Conservation (phyloP, 495 filamentous ascomycete species). For the Neurospora sp. region DNA sequence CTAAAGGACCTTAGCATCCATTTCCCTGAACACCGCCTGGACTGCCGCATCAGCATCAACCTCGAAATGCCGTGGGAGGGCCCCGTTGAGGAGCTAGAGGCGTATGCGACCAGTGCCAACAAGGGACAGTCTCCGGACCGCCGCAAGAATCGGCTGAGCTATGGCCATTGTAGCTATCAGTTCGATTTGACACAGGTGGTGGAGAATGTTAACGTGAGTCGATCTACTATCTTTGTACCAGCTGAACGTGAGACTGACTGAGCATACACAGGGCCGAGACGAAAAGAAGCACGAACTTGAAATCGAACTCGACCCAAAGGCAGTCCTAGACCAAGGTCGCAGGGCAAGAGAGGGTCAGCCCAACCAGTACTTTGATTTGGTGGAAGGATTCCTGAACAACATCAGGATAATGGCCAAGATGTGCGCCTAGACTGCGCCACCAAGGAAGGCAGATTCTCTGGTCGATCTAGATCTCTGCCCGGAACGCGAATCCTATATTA, state of each 20-base stretch:
- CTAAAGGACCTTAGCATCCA: conserved; percentile 76
- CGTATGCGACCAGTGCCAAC: conserved; percentile 19
- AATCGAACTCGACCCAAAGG: conserved; percentile 62
- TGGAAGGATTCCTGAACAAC: conserved; percentile 80
- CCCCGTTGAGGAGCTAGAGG: conserved; percentile 44
- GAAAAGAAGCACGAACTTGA: conserved; percentile 83
- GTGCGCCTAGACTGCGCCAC: neutral
- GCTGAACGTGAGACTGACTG: neutral
- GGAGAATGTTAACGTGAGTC: conserved; percentile 41
- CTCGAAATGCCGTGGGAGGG: conserved; percentile 83
- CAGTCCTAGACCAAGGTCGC: conserved; percentile 59
- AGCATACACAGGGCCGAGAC: conserved; percentile 22
- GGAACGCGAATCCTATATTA: too few relatives aligned
- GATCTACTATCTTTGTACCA: neutral
- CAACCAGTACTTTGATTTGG: conserved; percentile 61
- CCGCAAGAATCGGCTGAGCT: conserved; percentile 81
- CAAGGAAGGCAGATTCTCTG: neutral
- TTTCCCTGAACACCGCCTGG: conserved; percentile 60
- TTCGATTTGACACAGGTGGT: conserved; percentile 86
- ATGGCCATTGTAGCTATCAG: conserved; percentile 73
- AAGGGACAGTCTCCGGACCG: conserved; percentile 47
- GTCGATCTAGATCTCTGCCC: neutral
- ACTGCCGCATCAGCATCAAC: conserved; percentile 83
- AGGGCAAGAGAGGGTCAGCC: conserved; percentile 45
- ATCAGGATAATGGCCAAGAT: conserved; percentile 51